Conservation (phyloP, 2,329 filamentous ascomycete species). For the Penicillium sp. region DNA sequence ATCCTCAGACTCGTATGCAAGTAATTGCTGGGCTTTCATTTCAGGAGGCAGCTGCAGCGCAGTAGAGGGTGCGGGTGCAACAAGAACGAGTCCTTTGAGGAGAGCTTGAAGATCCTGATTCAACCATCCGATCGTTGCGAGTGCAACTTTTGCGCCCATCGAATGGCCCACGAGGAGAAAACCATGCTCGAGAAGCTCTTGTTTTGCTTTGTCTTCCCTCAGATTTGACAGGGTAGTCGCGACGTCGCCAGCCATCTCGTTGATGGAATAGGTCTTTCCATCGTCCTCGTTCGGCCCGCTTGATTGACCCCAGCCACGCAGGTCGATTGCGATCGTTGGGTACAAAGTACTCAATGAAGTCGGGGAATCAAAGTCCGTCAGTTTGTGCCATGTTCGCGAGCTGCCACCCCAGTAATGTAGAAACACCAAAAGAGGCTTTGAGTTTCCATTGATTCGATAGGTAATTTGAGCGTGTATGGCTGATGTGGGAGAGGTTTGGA, state of each 20-base stretch:
- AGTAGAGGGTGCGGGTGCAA: slow-evolving; percentile 38
- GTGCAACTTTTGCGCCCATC: slow-evolving; percentile 45
- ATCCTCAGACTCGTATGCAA: slow-evolving; percentile 33
- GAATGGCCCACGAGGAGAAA: slow-evolving; percentile 42
- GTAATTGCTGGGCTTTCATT: slow-evolving; percentile 35
- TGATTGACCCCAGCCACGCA: slow-evolving; percentile 43
- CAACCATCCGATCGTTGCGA: slow-evolving; percentile 17
- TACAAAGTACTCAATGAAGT: slow-evolving; percentile 18
- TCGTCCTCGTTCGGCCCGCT: slow-evolving; percentile 26
- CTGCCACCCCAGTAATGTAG: slow-evolving; percentile 46
- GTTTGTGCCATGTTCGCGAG: slow-evolving; percentile 34
- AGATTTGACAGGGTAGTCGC: slow-evolving; percentile 12
- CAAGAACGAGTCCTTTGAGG: slow-evolving; percentile 35
- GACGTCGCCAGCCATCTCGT: slow-evolving; percentile 23
- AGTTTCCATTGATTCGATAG: neutral
- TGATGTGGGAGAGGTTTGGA: slow-evolving; percentile 7
- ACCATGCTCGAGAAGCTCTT: slow-evolving; percentile 24
- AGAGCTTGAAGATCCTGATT: slow-evolving; percentile 1
- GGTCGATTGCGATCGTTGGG: slow-evolving; percentile 33
- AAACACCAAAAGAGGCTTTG: slow-evolving; percentile 32
- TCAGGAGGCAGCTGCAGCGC: slow-evolving; percentile 34
- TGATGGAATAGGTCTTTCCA: slow-evolving; percentile 29
- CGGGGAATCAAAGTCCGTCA: slow-evolving; percentile 22
- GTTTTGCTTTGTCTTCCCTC: slow-evolving; percentile 16
- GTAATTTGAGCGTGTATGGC: slow-evolving; percentile 16